Base-by-base conservation (phyloP, 768 basidiomycete species). In the Cystofilobasidium capitatum region DNA sequence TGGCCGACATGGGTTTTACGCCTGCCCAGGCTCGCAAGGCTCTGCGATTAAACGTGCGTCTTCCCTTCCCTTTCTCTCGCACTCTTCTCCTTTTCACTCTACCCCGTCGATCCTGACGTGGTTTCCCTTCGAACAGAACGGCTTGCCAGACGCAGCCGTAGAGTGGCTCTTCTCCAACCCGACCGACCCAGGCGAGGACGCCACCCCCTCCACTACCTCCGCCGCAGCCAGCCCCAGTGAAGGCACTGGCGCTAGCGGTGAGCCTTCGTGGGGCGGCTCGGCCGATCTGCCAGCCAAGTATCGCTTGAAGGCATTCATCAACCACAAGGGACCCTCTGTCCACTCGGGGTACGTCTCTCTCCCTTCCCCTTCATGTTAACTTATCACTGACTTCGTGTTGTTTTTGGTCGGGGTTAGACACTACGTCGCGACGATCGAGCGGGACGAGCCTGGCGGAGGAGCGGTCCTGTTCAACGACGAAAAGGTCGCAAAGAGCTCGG, bases 381-480 rank as follows among this genome's bases (percentile, higher is more conserved):
- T 22, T 37, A 10, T 64, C 55, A n/a, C 63, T 58, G 22, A 40
- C 17, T 12, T 7, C n/a, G 10, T n/a, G 29, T 2, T 37, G 24
- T 37, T 24, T 42, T 31, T 1, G 6, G 20, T 65, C 26, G 12
- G 40, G 10, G 44, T 35, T 67, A 93, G 88, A 0, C 93, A 91
- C 72, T 94, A 96, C 73, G 89, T 93, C 16, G 89, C 89, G 14
- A 69, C 20, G 74, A 73, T 63, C 65, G 60, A 42, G 29, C 71
- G 71, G 60, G 74, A 75, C 7, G 83, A 79, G n/a, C n/a, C n/a
- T n/a, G n/a, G n/a, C 39, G 83, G 81, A 26, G 81, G 81, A 13
- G 94, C 94, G 91, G 87, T 93, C 65, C 76, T 98, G 73, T 96
- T 92, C 77, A 96, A 97, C 73, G 94, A 97, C 74, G 91, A 93